Evolutionary conservation across 2,329 filamentous ascomycete genomes (phyloP).

Genomic region (Diaporthe citri): DNA sequence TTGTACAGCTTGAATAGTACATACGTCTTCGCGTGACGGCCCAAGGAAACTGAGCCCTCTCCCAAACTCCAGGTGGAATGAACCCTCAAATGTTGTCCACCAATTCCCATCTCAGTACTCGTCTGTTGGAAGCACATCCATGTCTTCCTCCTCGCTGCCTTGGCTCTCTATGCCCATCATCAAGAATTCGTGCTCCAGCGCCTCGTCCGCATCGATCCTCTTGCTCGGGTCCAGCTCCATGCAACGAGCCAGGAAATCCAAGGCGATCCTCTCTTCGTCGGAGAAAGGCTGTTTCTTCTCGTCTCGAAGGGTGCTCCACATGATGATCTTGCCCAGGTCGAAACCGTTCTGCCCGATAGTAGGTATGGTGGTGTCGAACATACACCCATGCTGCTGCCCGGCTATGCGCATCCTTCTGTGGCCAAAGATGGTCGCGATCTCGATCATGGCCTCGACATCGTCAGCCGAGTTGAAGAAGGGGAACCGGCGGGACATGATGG

Average conservation of each 20-base stretch:
- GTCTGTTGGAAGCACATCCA: conserved; percentile 58
- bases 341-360: conserved; percentile 90
- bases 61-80: background rate
- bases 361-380: conserved; percentile 93
- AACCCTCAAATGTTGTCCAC: too few relatives aligned
- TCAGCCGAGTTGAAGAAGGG: conserved; percentile 99
- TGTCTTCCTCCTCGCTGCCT: conserved; percentile 64
- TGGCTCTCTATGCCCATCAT: conserved; percentile 53
- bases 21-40: background rate
- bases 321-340: conserved; percentile 89
- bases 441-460: conserved; percentile 96
- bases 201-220: conserved; percentile 81
- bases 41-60: background rate
- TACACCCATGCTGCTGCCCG: conserved; percentile 86
- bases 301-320: conserved; percentile 89
- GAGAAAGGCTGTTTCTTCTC: conserved; percentile 66
- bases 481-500: conserved; percentile 90
- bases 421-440: conserved; percentile 96
- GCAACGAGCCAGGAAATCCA: conserved; percentile 78
- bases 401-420: conserved; percentile 84
- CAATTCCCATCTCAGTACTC: background rate
- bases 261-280: conserved; percentile 77
- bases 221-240: conserved; percentile 82
- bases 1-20: conserved; percentile 4
- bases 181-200: conserved; percentile 80